Evolutionary conservation across 2,329 filamentous ascomycete genomes (phyloP).

Genomic region (Aspergillus felis): DNA sequence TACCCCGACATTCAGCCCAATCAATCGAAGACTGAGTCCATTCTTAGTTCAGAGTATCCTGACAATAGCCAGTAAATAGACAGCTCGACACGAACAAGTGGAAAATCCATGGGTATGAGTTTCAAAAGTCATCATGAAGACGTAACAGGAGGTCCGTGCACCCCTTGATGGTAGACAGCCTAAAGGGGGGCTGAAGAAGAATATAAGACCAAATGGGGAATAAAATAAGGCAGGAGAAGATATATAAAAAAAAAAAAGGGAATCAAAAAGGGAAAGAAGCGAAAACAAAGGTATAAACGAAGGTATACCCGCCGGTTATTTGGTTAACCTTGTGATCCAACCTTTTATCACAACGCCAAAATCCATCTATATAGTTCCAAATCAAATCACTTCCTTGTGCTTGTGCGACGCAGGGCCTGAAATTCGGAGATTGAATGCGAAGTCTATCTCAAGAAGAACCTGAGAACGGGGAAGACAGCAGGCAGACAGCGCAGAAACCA

Average conservation of each 20-base stretch:
- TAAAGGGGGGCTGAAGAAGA: conserved; percentile 3
- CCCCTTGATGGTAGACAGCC: neutral
- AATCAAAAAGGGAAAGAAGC: neutral
- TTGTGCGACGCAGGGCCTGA: neutral
- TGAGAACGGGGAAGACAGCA: neutral
- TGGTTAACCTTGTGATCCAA: conserved; percentile 5
- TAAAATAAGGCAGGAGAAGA: conserved; percentile 2
- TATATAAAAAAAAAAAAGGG: neutral
- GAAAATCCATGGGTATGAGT: conserved; percentile 20
- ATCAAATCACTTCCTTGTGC: neutral
- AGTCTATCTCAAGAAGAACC: neutral
- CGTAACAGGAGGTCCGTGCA: conserved; percentile 11
- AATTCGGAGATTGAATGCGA: neutral
- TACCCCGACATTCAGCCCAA: neutral
- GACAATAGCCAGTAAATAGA: neutral
- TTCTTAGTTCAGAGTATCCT: neutral
- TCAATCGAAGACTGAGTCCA: neutral
- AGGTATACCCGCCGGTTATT: conserved; percentile 3
- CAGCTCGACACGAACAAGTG: conserved; percentile 8
- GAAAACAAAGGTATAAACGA: conserved; percentile 5
- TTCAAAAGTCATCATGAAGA: conserved; percentile 15
- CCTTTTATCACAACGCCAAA: conserved; percentile 24
- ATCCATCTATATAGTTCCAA: conserved; percentile 16
- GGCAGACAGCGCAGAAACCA: conserved; percentile 1
- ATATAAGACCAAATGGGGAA: conserved; percentile 4